Percentiles rank a stretch among this genome's conserved stretches.
Conservation (phyloP, 129 eudicot species). For the Arctium minus region DNA sequence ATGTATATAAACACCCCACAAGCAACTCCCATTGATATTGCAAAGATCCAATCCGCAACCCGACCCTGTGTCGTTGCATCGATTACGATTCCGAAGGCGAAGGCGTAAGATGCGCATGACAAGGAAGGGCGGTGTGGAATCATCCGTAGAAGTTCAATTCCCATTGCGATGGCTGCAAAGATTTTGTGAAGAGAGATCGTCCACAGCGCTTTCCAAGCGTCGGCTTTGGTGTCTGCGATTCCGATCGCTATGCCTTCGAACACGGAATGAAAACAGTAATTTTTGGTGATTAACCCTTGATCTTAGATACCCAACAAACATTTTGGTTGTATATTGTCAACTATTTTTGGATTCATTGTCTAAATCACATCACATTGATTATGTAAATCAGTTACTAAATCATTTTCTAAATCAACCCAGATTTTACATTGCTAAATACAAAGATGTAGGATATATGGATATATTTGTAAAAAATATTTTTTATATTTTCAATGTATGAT, state of each 20-base stretch:
- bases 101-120: conserved; percentile 74
- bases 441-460: too few relatives aligned
- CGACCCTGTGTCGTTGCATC: conserved; percentile 74
- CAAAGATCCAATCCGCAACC: conserved; percentile 83
- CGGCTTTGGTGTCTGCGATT: conserved; percentile 65
- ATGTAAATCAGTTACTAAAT: too few relatives aligned
- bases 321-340: background rate
- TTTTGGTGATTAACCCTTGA: background rate
- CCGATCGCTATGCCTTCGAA: conserved; percentile 94
- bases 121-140: conserved; percentile 79
- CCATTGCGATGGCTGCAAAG: conserved; percentile 92
- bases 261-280: conserved; percentile 70
- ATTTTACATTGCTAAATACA: too few relatives aligned
- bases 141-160: conserved; percentile 84
- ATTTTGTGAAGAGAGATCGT: conserved; percentile 84
- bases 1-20: conserved; percentile 85
- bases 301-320: background rate
- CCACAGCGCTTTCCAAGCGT: conserved; percentile 95
- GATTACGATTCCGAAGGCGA: conserved; percentile 69
- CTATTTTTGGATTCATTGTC: background rate
- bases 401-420: too few relatives aligned
- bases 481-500: too few relatives aligned
- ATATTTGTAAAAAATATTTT: too few relatives aligned
- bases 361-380: background rate
- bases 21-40: conserved; percentile 85